Percentiles rank a stretch among this genome's conserved stretches.
These are phyloP conservation scores for Clavispora asparagi DNA, from an alignment of 805 yeast species.

Conservation along the genomic window DNA sequence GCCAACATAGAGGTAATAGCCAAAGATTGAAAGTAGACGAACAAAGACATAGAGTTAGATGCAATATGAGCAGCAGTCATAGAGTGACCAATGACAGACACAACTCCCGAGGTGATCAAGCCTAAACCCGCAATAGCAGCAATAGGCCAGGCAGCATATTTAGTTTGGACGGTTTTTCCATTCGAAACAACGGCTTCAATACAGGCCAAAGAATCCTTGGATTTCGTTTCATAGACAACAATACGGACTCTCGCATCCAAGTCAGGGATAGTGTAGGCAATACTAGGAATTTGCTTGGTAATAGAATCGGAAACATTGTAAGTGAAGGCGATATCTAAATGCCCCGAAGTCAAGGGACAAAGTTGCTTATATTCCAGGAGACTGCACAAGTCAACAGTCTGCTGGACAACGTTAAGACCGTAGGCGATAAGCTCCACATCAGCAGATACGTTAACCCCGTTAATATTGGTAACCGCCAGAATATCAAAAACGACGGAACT, in stretches of 20 bases:
- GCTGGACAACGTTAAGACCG: conserved; percentile 62
- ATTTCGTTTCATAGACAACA: conserved; percentile 40
- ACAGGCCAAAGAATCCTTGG: conserved; percentile 68
- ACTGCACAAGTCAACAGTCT: conserved; percentile 59
- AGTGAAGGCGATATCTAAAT: conserved; percentile 61
- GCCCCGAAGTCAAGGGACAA: conserved; percentile 88
- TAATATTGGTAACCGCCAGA: conserved; percentile 73
- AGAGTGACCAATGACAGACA: conserved; percentile 83
- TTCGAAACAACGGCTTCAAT: conserved; percentile 82
- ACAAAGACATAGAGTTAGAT: conserved; percentile 88
- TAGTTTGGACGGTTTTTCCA: conserved; percentile 91
- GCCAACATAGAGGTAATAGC: conserved; percentile 96
- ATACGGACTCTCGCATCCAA: conserved; percentile 88
- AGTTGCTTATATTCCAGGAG: conserved; percentile 35
- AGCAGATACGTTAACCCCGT: conserved; percentile 61
- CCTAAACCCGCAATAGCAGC: conserved; percentile 90
- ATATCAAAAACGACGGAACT: conserved; percentile 59
- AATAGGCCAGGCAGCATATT: conserved; percentile 81
- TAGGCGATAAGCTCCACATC: conserved; percentile 66
- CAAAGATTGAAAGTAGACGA: conserved; percentile 88
- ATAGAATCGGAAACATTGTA: conserved; percentile 40
- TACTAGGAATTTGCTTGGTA: conserved; percentile 58
- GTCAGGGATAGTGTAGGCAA: conserved; percentile 90
- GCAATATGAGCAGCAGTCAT: conserved; percentile 96
- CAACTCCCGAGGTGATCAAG: conserved; percentile 77